These are phyloP conservation scores for Yamagishiella unicocca DNA, from an alignment of 139 green algal genomes.

Conservation along the genomic window DNA sequence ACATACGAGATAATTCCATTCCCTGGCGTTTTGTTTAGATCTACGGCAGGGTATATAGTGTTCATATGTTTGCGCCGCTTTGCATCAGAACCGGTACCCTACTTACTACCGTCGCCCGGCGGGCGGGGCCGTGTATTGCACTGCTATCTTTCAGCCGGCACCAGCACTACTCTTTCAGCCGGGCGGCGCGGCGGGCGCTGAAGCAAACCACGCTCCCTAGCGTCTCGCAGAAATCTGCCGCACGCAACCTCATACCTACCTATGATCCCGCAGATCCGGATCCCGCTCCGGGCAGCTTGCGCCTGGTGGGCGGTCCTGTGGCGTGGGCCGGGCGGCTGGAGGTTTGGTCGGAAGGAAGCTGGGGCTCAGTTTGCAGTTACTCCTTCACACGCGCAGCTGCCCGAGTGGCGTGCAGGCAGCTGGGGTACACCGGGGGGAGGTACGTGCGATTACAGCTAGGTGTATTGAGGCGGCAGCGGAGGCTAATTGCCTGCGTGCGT, in stretches of 20 bases:
- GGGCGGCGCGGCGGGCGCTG: background rate
- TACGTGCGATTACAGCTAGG: background rate
- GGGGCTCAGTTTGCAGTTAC: background rate
- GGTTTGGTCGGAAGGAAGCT: background rate
- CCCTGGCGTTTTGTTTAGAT: background rate
- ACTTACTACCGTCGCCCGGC: too few species aligned
- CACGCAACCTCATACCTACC: background rate
- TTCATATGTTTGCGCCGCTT: too few species aligned
- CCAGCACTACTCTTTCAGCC: too few species aligned
- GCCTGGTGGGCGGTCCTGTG: too few species aligned
- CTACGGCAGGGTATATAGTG: too few species aligned
- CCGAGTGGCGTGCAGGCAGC: conserved; percentile 4
- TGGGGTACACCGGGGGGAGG: conserved; percentile 12
- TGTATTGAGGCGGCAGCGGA: background rate
- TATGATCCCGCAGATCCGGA: background rate
- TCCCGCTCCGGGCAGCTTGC: background rate
- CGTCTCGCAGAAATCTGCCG: background rate
- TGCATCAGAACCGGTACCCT: too few species aligned
- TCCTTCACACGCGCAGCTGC: background rate
- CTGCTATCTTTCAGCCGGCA: too few species aligned
- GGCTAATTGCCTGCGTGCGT: background rate
- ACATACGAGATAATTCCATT: background rate
- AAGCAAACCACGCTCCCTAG: background rate
- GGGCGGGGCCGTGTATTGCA: background rate
- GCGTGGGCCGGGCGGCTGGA: too few species aligned